These are phyloP conservation scores for Vaccinium macrocarpon DNA, from an alignment of 148 eudicot species.

Conservation along the genomic window DNA sequence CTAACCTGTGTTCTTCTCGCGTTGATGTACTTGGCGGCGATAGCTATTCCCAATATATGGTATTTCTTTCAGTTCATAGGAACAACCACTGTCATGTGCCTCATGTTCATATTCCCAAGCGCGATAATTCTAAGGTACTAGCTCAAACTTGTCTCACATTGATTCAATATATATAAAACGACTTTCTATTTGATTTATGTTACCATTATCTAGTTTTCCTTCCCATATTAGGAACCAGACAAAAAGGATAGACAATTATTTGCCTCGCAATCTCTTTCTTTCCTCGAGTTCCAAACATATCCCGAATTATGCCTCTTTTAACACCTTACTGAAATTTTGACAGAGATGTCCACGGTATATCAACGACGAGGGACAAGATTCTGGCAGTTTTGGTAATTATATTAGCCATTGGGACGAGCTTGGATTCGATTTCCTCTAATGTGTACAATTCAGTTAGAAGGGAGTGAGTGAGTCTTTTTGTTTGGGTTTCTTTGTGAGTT, in stretches of 20 bases:
- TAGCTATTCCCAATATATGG: conserved; percentile 86
- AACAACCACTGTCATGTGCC: conserved; percentile 76
- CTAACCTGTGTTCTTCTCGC: conserved; percentile 56
- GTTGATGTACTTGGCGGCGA: conserved; percentile 55
- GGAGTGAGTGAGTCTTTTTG: neutral
- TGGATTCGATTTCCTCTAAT: conserved; percentile 49
- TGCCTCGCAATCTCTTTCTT: neutral
- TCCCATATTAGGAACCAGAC: neutral
- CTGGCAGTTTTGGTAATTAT: conserved; percentile 52
- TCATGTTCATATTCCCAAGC: conserved; percentile 78
- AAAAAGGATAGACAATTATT: too few relatives aligned
- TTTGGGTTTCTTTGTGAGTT: neutral
- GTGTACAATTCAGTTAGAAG: conserved; percentile 29
- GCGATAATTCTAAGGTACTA: conserved; percentile 73
- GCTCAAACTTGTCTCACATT: neutral
- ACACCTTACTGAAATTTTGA: neutral
- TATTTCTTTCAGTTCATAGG: conserved; percentile 90
- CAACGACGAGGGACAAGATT: conserved; percentile 45
- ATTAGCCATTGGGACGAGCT: conserved; percentile 53
- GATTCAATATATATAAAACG: neutral
- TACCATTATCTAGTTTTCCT: neutral
- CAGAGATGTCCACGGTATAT: conserved; percentile 73
- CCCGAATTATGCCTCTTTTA: neutral
- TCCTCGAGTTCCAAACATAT: neutral
- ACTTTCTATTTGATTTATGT: neutral